Percentiles rank a stretch among this genome's conserved stretches.
phyloP scores from a whole-genome alignment of 768 basidiomycete genomes.

The Mycena leptocephala region DNA sequence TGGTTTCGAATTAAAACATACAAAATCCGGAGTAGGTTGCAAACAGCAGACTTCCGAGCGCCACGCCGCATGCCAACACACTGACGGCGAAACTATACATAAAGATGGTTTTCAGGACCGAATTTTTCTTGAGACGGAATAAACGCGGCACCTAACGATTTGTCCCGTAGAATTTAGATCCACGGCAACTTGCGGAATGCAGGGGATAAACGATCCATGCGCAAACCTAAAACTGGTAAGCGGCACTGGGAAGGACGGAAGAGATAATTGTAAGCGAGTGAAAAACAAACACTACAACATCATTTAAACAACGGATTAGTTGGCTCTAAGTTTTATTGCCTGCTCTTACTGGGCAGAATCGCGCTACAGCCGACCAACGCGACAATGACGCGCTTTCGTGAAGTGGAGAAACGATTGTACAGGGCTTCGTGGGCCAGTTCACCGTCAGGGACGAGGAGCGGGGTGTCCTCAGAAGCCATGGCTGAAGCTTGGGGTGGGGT shows the following conservation, averaged over 20 bases:
- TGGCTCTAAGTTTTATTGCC: background rate
- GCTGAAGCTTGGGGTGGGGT: background rate
- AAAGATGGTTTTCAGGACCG: background rate
- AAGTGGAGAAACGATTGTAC: slow-evolving; percentile 64
- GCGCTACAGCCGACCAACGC: slow-evolving; percentile 67
- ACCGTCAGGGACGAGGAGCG: slow-evolving; percentile 29
- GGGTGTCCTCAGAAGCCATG: slow-evolving; percentile 34
- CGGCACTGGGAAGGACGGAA: too few relatives aligned
- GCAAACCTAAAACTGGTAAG: slow-evolving; percentile 49
- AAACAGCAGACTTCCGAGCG: slow-evolving; percentile 65
- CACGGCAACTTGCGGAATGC: slow-evolving; percentile 68
- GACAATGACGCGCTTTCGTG: slow-evolving; percentile 64
- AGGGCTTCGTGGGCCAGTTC: slow-evolving; percentile 41
- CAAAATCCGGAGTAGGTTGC: slow-evolving; percentile 67
- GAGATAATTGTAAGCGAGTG: too few relatives aligned
- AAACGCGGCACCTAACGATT: slow-evolving; percentile 56
- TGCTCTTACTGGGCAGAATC: slow-evolving; percentile 65
- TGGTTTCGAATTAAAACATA: slow-evolving; percentile 40
- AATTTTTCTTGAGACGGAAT: background rate
- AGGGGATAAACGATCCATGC: slow-evolving; percentile 64
- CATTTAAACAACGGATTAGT: slow-evolving; percentile 46
- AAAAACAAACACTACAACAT: too few relatives aligned
- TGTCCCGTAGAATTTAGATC: slow-evolving; percentile 62
- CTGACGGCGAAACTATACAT: slow-evolving; percentile 67
- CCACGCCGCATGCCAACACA: slow-evolving; percentile 60